phyloP scores from a whole-genome alignment of 495 filamentous ascomycete species.

The Podospora australis region DNA sequence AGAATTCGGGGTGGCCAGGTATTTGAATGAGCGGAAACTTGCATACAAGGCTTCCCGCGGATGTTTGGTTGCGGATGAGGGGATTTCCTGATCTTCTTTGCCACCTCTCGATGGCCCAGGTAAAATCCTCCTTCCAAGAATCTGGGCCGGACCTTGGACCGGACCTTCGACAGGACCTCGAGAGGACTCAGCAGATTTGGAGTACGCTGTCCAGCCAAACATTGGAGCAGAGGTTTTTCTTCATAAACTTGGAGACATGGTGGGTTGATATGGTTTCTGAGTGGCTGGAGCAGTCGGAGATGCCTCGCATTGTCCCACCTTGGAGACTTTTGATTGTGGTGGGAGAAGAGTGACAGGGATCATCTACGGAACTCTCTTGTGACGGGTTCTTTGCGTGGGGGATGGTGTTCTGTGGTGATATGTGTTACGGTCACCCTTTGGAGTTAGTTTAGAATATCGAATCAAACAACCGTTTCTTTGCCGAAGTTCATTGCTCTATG shows the following conservation, averaged over 20 bases:
- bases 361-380: too few species aligned
- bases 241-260: not conserved
- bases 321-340: too few species aligned
- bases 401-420: too few species aligned
- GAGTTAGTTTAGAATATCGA: too few species aligned
- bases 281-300: not conserved
- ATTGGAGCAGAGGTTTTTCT: not conserved
- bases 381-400: too few species aligned
- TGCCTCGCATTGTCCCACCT: not conserved
- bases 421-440: too few species aligned
- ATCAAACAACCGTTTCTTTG: too few species aligned
- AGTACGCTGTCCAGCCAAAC: not conserved
- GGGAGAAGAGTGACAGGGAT: too few species aligned
- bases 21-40: not conserved
- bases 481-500: too few species aligned
- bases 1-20: not conserved
- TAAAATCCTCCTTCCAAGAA: not conserved
- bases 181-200: not conserved
- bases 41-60: not conserved
- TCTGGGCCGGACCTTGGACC: too few species aligned
- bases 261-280: not conserved
- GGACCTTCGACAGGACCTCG: too few species aligned
- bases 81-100: not conserved
- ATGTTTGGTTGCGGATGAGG: not conserved
- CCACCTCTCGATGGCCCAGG: not conserved